Percentiles rank a stretch among this genome's conserved stretches.
Evolutionary conservation across 768 basidiomycete species (phyloP).

Genomic region (Hypholoma sublateritium): DNA sequence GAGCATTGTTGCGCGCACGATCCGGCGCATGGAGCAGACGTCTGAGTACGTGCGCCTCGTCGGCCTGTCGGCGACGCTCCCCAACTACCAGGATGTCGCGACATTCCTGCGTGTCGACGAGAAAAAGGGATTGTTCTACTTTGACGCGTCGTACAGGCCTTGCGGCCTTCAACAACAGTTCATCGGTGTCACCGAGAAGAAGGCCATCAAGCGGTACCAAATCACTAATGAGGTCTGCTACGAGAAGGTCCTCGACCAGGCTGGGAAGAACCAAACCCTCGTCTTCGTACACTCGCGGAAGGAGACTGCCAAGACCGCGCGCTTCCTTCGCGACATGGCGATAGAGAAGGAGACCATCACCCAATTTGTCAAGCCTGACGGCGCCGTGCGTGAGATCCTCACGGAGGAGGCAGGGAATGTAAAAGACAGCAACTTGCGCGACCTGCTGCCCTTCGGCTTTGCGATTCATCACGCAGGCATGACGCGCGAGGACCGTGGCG

Average conservation of each 20-base stretch:
- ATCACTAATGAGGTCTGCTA: slow-evolving; percentile 99
- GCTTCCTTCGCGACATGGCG: slow-evolving; percentile 91
- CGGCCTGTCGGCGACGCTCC: slow-evolving; percentile 95
- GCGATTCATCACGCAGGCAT: slow-evolving; percentile 98
- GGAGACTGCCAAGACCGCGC: slow-evolving; percentile 96
- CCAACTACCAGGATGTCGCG: slow-evolving; percentile 97
- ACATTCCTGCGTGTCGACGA: slow-evolving; percentile 95
- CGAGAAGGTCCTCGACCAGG: slow-evolving; percentile 95
- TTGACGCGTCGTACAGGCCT: slow-evolving; percentile 91
- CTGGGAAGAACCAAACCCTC: slow-evolving; percentile 83
- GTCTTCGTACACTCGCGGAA: slow-evolving; percentile 99
- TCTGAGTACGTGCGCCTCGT: slow-evolving; percentile 91
- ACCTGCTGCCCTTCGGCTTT: slow-evolving; percentile 94
- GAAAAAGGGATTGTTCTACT: slow-evolving; percentile 93
- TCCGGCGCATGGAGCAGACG: slow-evolving; percentile 93
- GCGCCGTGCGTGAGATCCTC: slow-evolving; percentile 88
- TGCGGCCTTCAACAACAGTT: slow-evolving; percentile 97
- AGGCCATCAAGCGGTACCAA: slow-evolving; percentile 97
- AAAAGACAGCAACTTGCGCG: slow-evolving; percentile 80
- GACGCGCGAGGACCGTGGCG: slow-evolving; percentile 84
- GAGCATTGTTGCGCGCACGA: slow-evolving; percentile 84
- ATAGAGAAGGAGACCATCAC: slow-evolving; percentile 96
- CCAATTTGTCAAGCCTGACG: slow-evolving; percentile 93
- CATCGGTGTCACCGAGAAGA: slow-evolving; percentile 97
- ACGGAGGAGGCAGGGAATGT: slow-evolving; percentile 81